Base-by-base conservation (phyloP, 2,329 filamentous ascomycete genomes). In the Trematosphaeria pertusa region DNA sequence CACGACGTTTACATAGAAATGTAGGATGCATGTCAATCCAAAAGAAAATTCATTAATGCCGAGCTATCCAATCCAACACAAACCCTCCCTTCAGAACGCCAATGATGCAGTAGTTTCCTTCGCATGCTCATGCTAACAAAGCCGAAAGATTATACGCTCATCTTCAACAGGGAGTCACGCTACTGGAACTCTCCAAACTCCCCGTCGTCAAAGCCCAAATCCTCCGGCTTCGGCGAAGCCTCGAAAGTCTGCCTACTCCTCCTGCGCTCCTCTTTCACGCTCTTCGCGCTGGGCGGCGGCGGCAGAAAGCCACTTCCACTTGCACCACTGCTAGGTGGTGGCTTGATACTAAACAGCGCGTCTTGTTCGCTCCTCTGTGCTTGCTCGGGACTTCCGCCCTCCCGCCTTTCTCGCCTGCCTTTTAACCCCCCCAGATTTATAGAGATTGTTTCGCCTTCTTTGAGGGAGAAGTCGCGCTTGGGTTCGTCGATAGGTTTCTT, bases 381-480 rank as follows among this genome's bases (percentile, higher is more conserved):
- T n/a, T n/a, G n/a, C 70, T 73, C 56, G 51, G 53, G 56, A 33
- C 69, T 69, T 48, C 59, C 67, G 39, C 65, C 51, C 69, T 73
- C 56, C 53, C 52, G 56, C 66, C 73, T 46, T 64, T 67, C 61
- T 51, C 69, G 78, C 57, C 74, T 59, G 2, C 83, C 78, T 57
- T 78, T 81, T 30, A 69, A 26, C 17, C 84, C 83, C 4, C 83
- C 85, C 40, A 94, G 80, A 67, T 88, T 89, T 55, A 95, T 86
- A 18, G 87, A 90, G 59, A 96, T 95, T 14, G 88, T 96, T 79
- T 96, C 87, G 9, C 91, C 91, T 50, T 92, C 90, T 71, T 96
- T 96, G 54, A 96, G 71, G 62, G 88, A 92, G 65, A 91, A 91
- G 64, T 96, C 91, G 56, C 82, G 83, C 73, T 85, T 87, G 24